Evolutionary conservation across 139 green algal species (phyloP).

Genomic region (Spirogloea muscicola): DNA sequence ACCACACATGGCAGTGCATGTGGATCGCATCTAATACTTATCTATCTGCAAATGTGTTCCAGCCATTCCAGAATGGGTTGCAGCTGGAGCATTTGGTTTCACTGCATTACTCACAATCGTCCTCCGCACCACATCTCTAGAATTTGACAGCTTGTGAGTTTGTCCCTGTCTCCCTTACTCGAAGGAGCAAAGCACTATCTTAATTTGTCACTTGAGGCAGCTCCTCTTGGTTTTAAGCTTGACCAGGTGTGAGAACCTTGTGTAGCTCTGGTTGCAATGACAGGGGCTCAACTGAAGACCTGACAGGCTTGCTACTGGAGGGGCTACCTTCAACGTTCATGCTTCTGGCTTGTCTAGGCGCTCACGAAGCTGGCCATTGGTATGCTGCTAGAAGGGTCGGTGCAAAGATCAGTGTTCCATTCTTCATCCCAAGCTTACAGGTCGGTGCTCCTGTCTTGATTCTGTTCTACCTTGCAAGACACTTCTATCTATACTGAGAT

Average conservation of each 20-base stretch:
- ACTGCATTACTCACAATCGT: constrained; percentile 25
- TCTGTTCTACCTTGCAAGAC: too few species aligned
- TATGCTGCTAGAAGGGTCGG: constrained; percentile 55
- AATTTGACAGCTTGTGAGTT: constrained; percentile 19
- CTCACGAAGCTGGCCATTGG: constrained; percentile 65
- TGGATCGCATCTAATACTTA: background rate
- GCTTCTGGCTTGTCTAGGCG: constrained; percentile 14
- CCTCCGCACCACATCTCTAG: constrained; percentile 8
- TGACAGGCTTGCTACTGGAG: constrained; percentile 5
- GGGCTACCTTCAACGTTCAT: background rate
- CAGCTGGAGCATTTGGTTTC: constrained; percentile 24
- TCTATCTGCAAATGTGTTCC: background rate
- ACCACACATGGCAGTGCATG: background rate
- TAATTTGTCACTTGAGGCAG: too few species aligned
- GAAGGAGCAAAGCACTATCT: too few species aligned
- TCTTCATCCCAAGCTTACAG: constrained; percentile 66
- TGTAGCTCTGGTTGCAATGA: too few species aligned
- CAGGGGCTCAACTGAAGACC: too few species aligned
- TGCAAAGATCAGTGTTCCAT: constrained; percentile 67
- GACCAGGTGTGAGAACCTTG: too few species aligned
- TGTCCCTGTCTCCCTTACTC: too few species aligned
- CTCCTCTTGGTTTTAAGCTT: too few species aligned
- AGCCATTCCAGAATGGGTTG: constrained; percentile 28
- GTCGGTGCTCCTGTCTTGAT: constrained; percentile 28
- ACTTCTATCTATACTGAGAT: too few species aligned